Evolutionary conservation across 192 early-diverging fungal species (phyloP).

Genomic region (Mortierella claussenii): DNA sequence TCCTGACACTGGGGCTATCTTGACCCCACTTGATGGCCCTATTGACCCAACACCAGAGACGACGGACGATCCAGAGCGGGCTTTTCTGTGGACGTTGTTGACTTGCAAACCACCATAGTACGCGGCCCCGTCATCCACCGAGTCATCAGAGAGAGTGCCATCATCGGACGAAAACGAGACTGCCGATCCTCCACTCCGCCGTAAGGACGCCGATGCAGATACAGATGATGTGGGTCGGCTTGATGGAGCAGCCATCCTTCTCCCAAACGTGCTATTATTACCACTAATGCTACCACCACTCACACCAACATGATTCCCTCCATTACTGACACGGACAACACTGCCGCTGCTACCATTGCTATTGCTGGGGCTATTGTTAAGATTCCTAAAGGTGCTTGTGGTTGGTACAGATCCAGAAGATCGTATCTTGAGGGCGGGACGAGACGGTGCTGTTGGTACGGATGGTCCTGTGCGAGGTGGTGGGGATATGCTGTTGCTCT

Average conservation of each 20-base stretch:
- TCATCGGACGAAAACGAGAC: slow-evolving; percentile 41
- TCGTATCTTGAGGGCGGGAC: slow-evolving; percentile 21
- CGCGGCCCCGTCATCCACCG: slow-evolving; percentile 40
- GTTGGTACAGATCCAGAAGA: slow-evolving; percentile 21
- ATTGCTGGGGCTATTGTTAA: neutral
- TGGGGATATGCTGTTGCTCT: no score
- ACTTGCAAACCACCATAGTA: slow-evolving; percentile 19
- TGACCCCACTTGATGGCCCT: no score
- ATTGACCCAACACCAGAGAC: no score
- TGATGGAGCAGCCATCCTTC: slow-evolving; percentile 6
- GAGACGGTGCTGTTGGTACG: slow-evolving; percentile 12
- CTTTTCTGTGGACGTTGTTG: no score
- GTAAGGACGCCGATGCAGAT: no score
- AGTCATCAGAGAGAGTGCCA: slow-evolving; percentile 43
- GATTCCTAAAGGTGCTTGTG: neutral
- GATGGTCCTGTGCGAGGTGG: neutral
- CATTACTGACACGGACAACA: slow-evolving; percentile 15
- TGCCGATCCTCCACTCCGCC: slow-evolving; percentile 21
- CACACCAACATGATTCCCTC: neutral
- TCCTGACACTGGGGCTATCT: no score
- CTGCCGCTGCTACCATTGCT: neutral
- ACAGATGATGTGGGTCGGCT: no score
- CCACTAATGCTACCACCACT: slow-evolving; percentile 8
- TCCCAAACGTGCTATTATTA: neutral
- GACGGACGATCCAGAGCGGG: slow-evolving; percentile 10